Conservation (phyloP, 257 asterid species). For the Rubia yunnanensis region DNA sequence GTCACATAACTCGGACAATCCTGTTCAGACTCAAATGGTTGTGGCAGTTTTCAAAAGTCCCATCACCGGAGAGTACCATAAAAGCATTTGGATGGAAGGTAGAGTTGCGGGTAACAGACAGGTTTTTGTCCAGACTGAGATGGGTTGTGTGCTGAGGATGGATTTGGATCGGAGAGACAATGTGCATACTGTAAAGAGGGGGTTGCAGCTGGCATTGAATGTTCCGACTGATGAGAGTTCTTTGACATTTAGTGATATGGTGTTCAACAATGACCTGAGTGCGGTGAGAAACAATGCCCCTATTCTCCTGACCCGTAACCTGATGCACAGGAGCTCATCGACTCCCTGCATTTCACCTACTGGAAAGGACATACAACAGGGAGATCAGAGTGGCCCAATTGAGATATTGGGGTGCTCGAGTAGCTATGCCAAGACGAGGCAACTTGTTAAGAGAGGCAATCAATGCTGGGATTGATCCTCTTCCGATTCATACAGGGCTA, state of each 20-base stretch:
- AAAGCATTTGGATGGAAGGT: constrained; percentile 54
- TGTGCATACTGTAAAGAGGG: constrained; percentile 83
- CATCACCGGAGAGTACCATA: constrained; percentile 61
- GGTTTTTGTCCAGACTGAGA: constrained; percentile 87
- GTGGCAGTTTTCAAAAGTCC: constrained; percentile 75
- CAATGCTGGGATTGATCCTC: constrained; percentile 74
- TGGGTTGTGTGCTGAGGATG: constrained; percentile 89
- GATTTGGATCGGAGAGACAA: constrained; percentile 83
- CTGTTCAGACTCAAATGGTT: constrained; percentile 96
- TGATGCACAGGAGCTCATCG: constrained; percentile 85
- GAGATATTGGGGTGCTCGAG: constrained; percentile 69
- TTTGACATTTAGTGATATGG: constrained; percentile 74
- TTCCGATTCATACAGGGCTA: constrained; percentile 75
- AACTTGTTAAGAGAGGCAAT: constrained; percentile 76
- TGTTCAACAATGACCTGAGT: constrained; percentile 82
- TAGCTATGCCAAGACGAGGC: constrained; percentile 44
- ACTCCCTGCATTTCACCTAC: constrained; percentile 97
- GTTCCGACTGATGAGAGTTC: constrained; percentile 88
- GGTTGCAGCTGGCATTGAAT: constrained; percentile 76
- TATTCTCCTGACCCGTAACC: constrained; percentile 67
- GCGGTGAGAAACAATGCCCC: constrained; percentile 80
- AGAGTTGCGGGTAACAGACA: constrained; percentile 55
- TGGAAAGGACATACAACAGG: constrained; percentile 69
- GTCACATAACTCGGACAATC: constrained; percentile 79
- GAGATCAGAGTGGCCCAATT: constrained; percentile 74